These are phyloP conservation scores for Phytophthora idaei DNA, from an alignment of 352 stramenopile genomes.

Conservation along the genomic window DNA sequence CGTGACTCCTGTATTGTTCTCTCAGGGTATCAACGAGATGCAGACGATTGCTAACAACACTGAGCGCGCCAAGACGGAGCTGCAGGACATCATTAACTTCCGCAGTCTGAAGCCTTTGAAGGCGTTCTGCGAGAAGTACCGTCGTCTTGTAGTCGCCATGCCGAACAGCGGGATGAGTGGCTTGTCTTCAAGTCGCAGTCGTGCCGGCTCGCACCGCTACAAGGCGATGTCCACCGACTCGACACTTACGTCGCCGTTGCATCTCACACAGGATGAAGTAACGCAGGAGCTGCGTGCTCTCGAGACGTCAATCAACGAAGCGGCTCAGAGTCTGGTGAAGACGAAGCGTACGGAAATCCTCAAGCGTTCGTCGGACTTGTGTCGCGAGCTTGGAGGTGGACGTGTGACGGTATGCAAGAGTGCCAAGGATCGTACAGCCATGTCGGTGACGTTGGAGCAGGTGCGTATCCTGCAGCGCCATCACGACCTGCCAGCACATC, in stretches of 20 bases:
- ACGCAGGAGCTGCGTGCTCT: conserved; percentile 69
- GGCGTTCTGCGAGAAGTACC: conserved; percentile 87
- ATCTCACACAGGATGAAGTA: conserved; percentile 78
- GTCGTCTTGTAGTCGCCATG: conserved; percentile 60
- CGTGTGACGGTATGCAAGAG: conserved; percentile 97
- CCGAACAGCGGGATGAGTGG: conserved; percentile 42
- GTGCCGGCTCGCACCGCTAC: conserved; percentile 51
- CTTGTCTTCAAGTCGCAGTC: conserved; percentile 39
- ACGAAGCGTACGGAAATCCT: conserved; percentile 88
- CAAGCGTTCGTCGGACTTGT: conserved; percentile 81
- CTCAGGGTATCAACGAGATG: conserved; percentile 95
- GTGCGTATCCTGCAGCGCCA: conserved; percentile 86
- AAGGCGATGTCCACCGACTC: conserved; percentile 59
- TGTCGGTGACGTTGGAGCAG: conserved; percentile 97
- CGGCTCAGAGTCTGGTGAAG: conserved; percentile 84
- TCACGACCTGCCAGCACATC: conserved; percentile 77
- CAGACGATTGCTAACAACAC: conserved; percentile 94
- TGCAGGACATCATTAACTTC: conserved; percentile 91
- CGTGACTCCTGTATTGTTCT: conserved; percentile 87
- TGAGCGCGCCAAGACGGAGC: conserved; percentile 85
- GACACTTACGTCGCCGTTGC: conserved; percentile 51
- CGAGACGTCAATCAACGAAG: conserved; percentile 72
- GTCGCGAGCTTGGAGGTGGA: conserved; percentile 88
- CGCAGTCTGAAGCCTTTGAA: conserved; percentile 84
- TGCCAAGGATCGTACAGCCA: conserved; percentile 97